Percentiles rank a stretch among this genome's conserved stretches.
Evolutionary conservation across 2,329 filamentous ascomycete genomes (phyloP).

Genomic region (Aspergillus thermomutatus): DNA sequence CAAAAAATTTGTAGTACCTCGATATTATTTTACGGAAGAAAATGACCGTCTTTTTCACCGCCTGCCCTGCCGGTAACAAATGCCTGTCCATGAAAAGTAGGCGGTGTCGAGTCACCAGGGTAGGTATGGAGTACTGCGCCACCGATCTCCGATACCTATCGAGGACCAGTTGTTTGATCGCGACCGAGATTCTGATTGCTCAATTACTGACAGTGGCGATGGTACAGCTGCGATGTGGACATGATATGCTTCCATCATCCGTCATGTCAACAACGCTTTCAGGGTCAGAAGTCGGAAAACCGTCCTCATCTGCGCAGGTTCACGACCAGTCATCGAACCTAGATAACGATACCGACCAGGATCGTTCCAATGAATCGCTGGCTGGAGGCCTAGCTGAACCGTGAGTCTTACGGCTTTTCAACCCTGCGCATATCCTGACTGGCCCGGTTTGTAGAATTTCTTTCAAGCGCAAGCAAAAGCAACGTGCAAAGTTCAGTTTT

Average conservation of each 20-base stretch:
- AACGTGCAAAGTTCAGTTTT: slow-evolving; percentile 37
- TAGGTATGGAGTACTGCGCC: slow-evolving; percentile 23
- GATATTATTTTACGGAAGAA: slow-evolving; percentile 30
- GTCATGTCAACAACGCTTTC: slow-evolving; percentile 25
- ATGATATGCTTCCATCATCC: slow-evolving; percentile 20
- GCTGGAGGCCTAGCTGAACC: slow-evolving; percentile 32
- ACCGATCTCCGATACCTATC: slow-evolving; percentile 23
- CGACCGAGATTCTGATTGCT: slow-evolving; percentile 1
- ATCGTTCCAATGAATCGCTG: slow-evolving; percentile 21
- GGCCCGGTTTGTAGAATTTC: slow-evolving; percentile 28
- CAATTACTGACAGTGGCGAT: slow-evolving; percentile 11
- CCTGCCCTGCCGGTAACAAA: slow-evolving; percentile 8
- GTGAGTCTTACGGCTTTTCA: slow-evolving; percentile 20
- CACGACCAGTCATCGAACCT: slow-evolving; percentile 13
- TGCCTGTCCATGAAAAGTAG: not conserved
- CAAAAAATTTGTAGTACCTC: slow-evolving; percentile 19
- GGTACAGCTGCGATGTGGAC: slow-evolving; percentile 15
- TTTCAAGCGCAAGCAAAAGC: slow-evolving; percentile 44
- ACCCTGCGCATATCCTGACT: slow-evolving; percentile 5
- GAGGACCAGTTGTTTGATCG: slow-evolving; percentile 8
- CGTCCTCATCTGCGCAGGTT: slow-evolving; percentile 12
- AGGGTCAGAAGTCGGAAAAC: slow-evolving; percentile 14
- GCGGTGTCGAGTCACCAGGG: not conserved
- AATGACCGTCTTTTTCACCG: slow-evolving; percentile 20
- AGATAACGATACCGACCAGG: slow-evolving; percentile 16